phyloP scores from a whole-genome alignment of 208 protist genomes.

The Trichomonas vaginalis region DNA sequence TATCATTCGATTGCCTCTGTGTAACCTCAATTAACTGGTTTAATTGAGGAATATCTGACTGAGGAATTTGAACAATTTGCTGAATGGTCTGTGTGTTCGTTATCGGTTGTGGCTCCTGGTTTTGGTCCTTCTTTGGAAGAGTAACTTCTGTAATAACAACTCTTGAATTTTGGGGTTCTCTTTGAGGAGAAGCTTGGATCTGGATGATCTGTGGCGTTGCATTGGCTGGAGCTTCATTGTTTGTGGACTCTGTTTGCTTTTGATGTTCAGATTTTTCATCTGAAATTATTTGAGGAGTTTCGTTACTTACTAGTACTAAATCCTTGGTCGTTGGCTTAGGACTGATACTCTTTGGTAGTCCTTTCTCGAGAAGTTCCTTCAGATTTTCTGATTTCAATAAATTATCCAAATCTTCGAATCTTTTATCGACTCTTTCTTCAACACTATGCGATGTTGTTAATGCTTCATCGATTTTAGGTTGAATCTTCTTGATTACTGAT shows the following conservation, averaged over 20 bases:
- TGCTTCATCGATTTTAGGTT: neutral
- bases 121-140: too few species aligned
- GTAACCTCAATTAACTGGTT: neutral
- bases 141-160: too few species aligned
- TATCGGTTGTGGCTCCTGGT: too few species aligned
- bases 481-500: neutral
- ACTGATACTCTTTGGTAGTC: neutral
- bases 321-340: neutral
- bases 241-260: too few species aligned
- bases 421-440: neutral
- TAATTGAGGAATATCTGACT: neutral
- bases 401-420: neutral
- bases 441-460: neutral
- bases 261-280: too few species aligned
- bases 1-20: neutral
- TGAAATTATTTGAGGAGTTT: neutral
- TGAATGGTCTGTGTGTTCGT: too few species aligned
- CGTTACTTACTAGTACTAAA: neutral
- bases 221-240: neutral
- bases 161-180: too few species aligned
- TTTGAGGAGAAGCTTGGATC: neutral
- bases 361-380: neutral
- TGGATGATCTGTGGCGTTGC: neutral
- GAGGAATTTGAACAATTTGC: neutral
- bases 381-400: neutral